These are phyloP conservation scores for Aurantiochytrium sp. DNA, from an alignment of 108 stramenopile species.

Conservation along the genomic window DNA sequence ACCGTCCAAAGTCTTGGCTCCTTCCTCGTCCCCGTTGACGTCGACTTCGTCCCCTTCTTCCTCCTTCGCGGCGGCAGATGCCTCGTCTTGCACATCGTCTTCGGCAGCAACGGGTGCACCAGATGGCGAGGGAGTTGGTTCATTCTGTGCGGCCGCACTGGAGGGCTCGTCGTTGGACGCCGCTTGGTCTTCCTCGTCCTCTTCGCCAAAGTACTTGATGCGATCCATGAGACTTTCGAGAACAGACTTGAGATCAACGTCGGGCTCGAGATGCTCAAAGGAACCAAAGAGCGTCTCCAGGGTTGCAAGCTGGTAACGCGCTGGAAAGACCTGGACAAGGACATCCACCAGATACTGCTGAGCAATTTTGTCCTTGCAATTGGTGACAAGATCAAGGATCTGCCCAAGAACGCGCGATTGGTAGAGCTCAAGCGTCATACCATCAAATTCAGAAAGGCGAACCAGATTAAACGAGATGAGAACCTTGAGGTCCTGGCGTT, in stretches of 20 bases:
- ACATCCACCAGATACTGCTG: constrained; percentile 97
- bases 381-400: constrained; percentile 76
- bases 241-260: not conserved
- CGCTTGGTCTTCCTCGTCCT: not conserved
- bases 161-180: not conserved
- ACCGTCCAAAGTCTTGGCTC: not conserved
- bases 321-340: constrained; percentile 93
- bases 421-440: constrained; percentile 73
- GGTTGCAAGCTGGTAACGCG: constrained; percentile 91
- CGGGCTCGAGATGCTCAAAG: not conserved
- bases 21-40: not conserved
- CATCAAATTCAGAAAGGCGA: constrained; percentile 70
- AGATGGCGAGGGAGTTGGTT: not conserved
- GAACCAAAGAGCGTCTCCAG: constrained; percentile 69
- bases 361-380: constrained; percentile 83
- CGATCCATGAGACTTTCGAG: not conserved
- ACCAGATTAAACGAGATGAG: constrained; percentile 94
- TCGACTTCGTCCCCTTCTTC: not conserved
- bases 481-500: constrained; percentile 88
- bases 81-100: not conserved
- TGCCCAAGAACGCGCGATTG: constrained; percentile 67
- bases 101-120: not conserved
- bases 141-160: not conserved
- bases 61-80: not conserved
- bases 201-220: not conserved